phyloP scores from a whole-genome alignment of 2,329 filamentous ascomycete species.

The Botrytis porri region DNA sequence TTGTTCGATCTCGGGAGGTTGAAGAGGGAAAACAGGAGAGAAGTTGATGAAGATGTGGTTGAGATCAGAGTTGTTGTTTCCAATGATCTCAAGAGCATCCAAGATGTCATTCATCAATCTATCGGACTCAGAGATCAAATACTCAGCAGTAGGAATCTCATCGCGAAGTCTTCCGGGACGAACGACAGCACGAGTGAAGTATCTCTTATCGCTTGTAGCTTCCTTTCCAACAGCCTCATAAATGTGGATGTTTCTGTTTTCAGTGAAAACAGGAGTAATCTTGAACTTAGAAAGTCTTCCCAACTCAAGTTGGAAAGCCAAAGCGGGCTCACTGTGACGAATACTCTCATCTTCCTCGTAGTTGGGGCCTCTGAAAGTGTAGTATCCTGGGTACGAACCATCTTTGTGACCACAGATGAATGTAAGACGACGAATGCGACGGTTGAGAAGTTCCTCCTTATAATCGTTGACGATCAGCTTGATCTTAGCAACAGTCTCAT shows the following conservation, averaged over 20 bases:
- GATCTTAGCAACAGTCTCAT: slow-evolving; percentile 75
- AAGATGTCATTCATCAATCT: slow-evolving; percentile 96
- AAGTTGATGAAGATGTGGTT: slow-evolving; percentile 99
- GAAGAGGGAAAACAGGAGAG: slow-evolving; percentile 89
- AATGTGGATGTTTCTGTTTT: slow-evolving; percentile 98
- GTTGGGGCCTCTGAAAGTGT: slow-evolving; percentile 90
- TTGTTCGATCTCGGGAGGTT: slow-evolving; percentile 86
- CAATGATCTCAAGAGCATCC: slow-evolving; percentile 95
- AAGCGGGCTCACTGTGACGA: slow-evolving; percentile 91
- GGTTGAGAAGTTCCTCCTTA: slow-evolving; percentile 79
- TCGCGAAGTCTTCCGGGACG: slow-evolving; percentile 91
- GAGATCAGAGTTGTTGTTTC: slow-evolving; percentile 97
- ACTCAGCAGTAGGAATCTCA: slow-evolving; percentile 97
- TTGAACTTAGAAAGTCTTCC: slow-evolving; percentile 92
- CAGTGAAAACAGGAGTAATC: slow-evolving; percentile 97
- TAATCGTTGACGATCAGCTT: slow-evolving; percentile 71
- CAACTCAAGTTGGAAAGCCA: slow-evolving; percentile 98
- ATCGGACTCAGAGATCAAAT: slow-evolving; percentile 95
- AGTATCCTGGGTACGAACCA: slow-evolving; percentile 93
- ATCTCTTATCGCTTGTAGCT: slow-evolving; percentile 93
- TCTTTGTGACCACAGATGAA: slow-evolving; percentile 96
- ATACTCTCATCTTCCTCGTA: slow-evolving; percentile 94
- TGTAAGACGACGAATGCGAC: slow-evolving; percentile 82
- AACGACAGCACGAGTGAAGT: slow-evolving; percentile 96
- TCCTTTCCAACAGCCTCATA: slow-evolving; percentile 96